Base-by-base conservation (phyloP, 495 filamentous ascomycete genomes). In the Jackrogersella minutella region DNA sequence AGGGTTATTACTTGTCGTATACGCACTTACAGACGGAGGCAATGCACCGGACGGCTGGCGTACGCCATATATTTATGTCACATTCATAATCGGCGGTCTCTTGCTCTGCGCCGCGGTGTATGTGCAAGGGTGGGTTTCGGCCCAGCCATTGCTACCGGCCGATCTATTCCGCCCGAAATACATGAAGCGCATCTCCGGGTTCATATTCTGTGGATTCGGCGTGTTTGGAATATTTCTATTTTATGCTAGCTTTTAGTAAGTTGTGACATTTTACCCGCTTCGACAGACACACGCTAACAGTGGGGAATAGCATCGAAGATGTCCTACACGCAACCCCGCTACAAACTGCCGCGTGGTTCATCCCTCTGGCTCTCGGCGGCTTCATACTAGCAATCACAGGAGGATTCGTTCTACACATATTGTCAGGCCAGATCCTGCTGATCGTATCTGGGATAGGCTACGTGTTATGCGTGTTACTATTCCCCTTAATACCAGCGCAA, bases 201-300 rank as follows among this genome's bases (percentile, higher is more conserved):
- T 87, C 2, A 77, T 95, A 46, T 88, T 96, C 64, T 87, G 90
- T 70, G 80, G 87, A 1, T 95, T 93, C 62, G 93, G 92, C 1
- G 84, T 85, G 8, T 82, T 95, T 47, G 91, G 91, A 0, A 84
- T 94, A 30, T 95, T 87, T 50, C 74, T 95, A 9, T 86, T 96
- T 21, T 96, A 95, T 66, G 83, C 86, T 0, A 91, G 88, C 14
- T 82, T 93, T 51, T 93, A 96, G 88, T 91, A 82, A 79, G 89
- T 76, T 21, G 30, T 36, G 55, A 13, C 2, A 2, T 5, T 17
- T 63, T 41, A 10, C 19, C 7, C 28, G 14, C 37, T 39, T 31
- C 2, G 10, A n/a, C 43, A 13, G 14, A 41, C 10, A 31, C n/a
- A 3, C 10, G 40, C 41, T 74, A 66, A 70, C 17, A 14, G 21